phyloP scores from a whole-genome alignment of 495 filamentous ascomycete species.

The Amorphotheca resinae region DNA sequence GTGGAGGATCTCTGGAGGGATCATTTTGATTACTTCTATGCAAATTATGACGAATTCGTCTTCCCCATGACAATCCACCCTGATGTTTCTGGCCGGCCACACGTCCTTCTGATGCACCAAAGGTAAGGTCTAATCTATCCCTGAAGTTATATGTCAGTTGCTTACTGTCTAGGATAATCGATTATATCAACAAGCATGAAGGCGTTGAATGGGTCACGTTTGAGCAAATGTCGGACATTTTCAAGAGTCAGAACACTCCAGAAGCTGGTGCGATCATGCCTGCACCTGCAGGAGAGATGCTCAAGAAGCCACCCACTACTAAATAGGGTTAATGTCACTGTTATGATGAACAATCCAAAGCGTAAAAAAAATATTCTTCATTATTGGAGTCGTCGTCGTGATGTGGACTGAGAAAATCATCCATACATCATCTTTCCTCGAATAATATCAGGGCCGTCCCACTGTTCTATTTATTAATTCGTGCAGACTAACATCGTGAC shows the following conservation, averaged over 20 bases:
- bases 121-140: constrained; percentile 25
- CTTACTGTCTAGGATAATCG: constrained; percentile 40
- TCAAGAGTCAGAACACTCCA: constrained; percentile 55
- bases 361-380: no score
- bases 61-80: constrained; percentile 64
- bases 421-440: no score
- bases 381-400: no score
- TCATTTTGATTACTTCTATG: constrained; percentile 59
- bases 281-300: constrained; percentile 41
- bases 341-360: no score
- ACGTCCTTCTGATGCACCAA: constrained; percentile 53
- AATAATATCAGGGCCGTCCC: no score
- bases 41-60: constrained; percentile 57
- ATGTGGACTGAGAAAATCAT: no score
- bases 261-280: constrained; percentile 57
- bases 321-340: no score
- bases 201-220: constrained; percentile 67
- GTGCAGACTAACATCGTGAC: no score
- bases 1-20: constrained; percentile 31
- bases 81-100: constrained; percentile 52
- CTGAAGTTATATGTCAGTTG: constrained; percentile 9
- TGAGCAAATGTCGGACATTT: constrained; percentile 52
- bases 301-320: no score
- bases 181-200: constrained; percentile 60
- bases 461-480: no score